Evolutionary conservation across 2,329 filamentous ascomycete species (phyloP), one percentile per base, ranked within the genome.

Genomic region (Colletotrichum sp.): DNA sequence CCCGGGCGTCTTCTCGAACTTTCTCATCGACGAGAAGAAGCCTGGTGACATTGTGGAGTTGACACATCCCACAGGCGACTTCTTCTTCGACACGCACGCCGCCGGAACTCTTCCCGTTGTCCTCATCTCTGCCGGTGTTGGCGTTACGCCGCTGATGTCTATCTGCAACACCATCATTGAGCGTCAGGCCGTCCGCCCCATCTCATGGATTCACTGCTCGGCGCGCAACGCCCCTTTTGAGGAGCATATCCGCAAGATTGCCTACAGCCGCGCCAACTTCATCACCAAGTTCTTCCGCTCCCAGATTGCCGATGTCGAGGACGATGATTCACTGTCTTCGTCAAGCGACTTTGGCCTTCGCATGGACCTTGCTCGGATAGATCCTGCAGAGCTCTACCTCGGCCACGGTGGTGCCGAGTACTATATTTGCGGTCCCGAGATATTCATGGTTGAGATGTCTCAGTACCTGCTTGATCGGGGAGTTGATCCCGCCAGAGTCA

Each of bases 1-100:
- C 79, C 90, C 92, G 0, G 93, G 94, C 30, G 89, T 92, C 76
- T 89, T 96, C 21, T 95, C 93, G 66, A 95, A 95, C 81, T 85
- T 93, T 55, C 86, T 96, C 44, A 92, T 95, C 81, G 90, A 92
- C 78, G 84, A 86, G 21, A 90, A 92, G 81, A 85, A 88, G 2
- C 88, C 90, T 57, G 94, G 94, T 55, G 92, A 94, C 80, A 80
- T 87, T 0, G 81, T 96, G 12, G 87, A 93, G 77, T 85, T 95
- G 13, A 93, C 92, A 5, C 93, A 95, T 81, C 94, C 94, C 0
- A 88, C 87, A 6, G 92, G 92, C 57, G 90, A 93, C 80, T 92
- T 93, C 83, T 90, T 86, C 82, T 85, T 92, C 59, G 87, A 91
- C 79, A 83, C 85, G 68, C 81, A 85, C 64, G 80, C 81, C 49